These are phyloP conservation scores for Paraurostyla sp. DNA, from an alignment of 73 alveolate genomes.

Conservation along the genomic window DNA sequence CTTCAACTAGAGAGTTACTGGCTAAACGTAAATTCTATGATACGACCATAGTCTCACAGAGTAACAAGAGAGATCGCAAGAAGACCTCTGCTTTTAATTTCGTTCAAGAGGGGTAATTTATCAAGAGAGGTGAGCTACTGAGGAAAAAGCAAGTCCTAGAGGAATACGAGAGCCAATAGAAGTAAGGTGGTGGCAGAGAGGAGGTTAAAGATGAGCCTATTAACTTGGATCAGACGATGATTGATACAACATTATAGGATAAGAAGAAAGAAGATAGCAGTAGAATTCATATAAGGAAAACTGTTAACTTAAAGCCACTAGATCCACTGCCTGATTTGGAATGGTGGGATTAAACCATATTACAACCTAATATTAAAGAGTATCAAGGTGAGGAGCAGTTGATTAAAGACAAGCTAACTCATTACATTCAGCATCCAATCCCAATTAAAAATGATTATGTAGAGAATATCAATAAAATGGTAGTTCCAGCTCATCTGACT, in stretches of 20 bases:
- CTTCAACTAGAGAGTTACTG: slow-evolving; percentile 32
- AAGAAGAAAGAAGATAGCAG: slow-evolving; percentile 50
- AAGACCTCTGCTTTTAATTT: slow-evolving; percentile 74
- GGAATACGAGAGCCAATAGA: slow-evolving; percentile 24
- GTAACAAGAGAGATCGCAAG: slow-evolving; percentile 72
- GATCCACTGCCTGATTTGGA: slow-evolving; percentile 94
- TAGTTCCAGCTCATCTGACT: slow-evolving; percentile 82
- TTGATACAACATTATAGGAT: background rate
- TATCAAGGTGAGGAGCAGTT: background rate
- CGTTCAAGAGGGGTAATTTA: slow-evolving; percentile 72
- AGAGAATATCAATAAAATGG: slow-evolving; percentile 67
- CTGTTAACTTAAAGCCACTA: slow-evolving; percentile 80
- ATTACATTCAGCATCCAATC: slow-evolving; percentile 86
- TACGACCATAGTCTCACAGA: slow-evolving; percentile 45
- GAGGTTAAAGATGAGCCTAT: slow-evolving; percentile 57
- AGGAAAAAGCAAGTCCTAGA: slow-evolving; percentile 66
- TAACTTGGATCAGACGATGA: background rate
- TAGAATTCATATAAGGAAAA: slow-evolving; percentile 55
- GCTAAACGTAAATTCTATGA: slow-evolving; percentile 73
- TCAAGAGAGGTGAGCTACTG: slow-evolving; percentile 68
- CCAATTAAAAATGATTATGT: slow-evolving; percentile 79
- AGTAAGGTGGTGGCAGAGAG: background rate
- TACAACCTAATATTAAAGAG: slow-evolving; percentile 27
- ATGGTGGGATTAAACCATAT: slow-evolving; percentile 91
- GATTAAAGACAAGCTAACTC: slow-evolving; percentile 78